Conservation (phyloP, 495 filamentous ascomycete genomes). For the Talaromyces nanjingensis region DNA sequence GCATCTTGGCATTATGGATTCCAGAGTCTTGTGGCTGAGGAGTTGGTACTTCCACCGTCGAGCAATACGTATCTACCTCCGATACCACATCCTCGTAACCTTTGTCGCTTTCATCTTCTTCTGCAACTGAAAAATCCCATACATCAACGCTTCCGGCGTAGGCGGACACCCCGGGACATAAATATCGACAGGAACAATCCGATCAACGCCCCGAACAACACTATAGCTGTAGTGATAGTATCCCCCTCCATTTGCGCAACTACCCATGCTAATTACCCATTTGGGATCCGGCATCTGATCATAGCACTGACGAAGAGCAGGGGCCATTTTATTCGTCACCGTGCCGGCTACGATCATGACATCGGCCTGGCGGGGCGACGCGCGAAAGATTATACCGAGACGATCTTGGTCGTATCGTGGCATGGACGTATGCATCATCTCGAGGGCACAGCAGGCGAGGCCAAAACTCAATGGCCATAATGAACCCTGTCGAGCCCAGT, state of each 20-base stretch:
- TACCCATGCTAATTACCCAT: conserved; percentile 91
- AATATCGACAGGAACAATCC: conserved; percentile 86
- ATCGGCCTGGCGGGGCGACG: conserved; percentile 84
- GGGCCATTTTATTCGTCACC: conserved; percentile 93
- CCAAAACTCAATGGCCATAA: conserved; percentile 93
- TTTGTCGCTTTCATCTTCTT: conserved; percentile 76
- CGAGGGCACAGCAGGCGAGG: conserved; percentile 85
- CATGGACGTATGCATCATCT: conserved; percentile 94
- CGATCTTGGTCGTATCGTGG: conserved; percentile 92
- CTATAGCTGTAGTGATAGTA: conserved; percentile 94
- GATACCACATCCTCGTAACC: conserved; percentile 41
- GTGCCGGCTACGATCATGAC: conserved; percentile 95
- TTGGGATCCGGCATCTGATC: conserved; percentile 93
- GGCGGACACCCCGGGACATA: conserved; percentile 92
- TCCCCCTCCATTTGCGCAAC: conserved; percentile 85
- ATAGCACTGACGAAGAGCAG: conserved; percentile 82
- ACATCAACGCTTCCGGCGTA: conserved; percentile 81
- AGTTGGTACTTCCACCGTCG: background rate
- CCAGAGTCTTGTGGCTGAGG: background rate
- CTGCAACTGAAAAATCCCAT: conserved; percentile 80
- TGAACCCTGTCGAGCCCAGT: conserved; percentile 85
- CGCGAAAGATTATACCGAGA: conserved; percentile 89
- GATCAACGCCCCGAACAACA: conserved; percentile 80
- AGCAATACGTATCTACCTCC: background rate
- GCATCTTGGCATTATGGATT: background rate